Conservation (phyloP, 768 basidiomycete species). For the Suillus alpinus region DNA sequence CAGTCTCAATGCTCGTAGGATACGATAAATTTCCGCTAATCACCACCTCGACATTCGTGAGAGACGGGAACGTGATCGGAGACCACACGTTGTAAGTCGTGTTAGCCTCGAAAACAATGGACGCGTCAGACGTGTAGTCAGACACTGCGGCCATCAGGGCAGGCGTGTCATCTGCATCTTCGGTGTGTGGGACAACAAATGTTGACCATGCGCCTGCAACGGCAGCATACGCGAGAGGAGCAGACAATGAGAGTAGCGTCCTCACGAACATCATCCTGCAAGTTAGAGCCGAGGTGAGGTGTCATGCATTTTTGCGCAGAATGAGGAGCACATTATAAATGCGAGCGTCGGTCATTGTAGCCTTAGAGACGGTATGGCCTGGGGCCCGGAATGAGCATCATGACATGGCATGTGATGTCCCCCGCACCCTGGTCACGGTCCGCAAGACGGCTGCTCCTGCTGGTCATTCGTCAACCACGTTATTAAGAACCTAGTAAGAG, state of each 20-base stretch:
- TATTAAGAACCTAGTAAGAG: neutral
- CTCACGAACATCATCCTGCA: neutral
- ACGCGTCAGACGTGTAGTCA: constrained; percentile 40
- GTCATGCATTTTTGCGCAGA: neutral
- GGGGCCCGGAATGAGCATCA: neutral
- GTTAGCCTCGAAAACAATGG: constrained; percentile 56
- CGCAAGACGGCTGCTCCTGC: neutral
- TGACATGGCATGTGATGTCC: neutral
- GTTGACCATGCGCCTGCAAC: constrained; percentile 42
- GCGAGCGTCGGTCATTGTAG: neutral
- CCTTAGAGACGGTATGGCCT: neutral
- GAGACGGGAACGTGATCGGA: constrained; percentile 50
- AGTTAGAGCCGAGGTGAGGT: neutral
- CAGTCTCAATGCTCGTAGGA: constrained; percentile 46
- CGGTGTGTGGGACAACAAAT: constrained; percentile 48
- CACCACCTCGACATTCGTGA: constrained; percentile 55
- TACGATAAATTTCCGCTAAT: constrained; percentile 60
- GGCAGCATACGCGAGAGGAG: constrained; percentile 41
- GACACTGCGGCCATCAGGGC: constrained; percentile 42
- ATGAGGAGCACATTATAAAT: neutral
- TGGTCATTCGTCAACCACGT: neutral
- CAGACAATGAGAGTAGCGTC: constrained; percentile 39
- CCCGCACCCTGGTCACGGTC: neutral
- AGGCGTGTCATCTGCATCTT: constrained; percentile 51
- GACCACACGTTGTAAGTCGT: constrained; percentile 61